Conservation (phyloP, 768 basidiomycete species). For the Scleroderma bovista region DNA sequence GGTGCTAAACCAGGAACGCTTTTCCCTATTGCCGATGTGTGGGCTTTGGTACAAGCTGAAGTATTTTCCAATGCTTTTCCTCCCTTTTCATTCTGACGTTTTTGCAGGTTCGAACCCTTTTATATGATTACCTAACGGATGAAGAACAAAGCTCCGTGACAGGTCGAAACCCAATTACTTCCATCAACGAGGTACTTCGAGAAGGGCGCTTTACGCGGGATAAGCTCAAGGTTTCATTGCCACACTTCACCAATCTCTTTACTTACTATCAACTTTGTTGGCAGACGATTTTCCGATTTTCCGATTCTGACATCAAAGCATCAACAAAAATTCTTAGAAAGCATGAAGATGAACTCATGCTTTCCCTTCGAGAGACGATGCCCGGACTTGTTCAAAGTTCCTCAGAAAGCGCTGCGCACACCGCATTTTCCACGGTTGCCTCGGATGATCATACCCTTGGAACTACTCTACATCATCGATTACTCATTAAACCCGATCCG, state of each 20-base stretch:
- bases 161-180: constrained; percentile 82
- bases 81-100: constrained; percentile 2
- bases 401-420: constrained; percentile 57
- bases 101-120: constrained; percentile 69
- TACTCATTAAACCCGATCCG: constrained; percentile 84
- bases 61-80: constrained; percentile 33
- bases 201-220: constrained; percentile 79
- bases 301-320: constrained; percentile 79
- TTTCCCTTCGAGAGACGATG: constrained; percentile 82
- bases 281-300: constrained; percentile 86
- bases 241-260: not conserved
- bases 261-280: not conserved
- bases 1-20: constrained; percentile 70
- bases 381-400: constrained; percentile 84
- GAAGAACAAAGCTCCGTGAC: constrained; percentile 77
- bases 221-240: constrained; percentile 58
- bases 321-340: constrained; percentile 60
- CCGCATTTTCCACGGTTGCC: constrained; percentile 50
- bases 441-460: constrained; percentile 72
- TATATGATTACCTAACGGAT: constrained; percentile 89
- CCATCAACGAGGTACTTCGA: constrained; percentile 90
- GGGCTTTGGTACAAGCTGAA: constrained; percentile 86
- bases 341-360: constrained; percentile 82
- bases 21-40: constrained; percentile 83
- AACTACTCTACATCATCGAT: constrained; percentile 73